phyloP scores from a whole-genome alignment of 2,329 filamentous ascomycete species.

The Colletotrichum tamarilloi region DNA sequence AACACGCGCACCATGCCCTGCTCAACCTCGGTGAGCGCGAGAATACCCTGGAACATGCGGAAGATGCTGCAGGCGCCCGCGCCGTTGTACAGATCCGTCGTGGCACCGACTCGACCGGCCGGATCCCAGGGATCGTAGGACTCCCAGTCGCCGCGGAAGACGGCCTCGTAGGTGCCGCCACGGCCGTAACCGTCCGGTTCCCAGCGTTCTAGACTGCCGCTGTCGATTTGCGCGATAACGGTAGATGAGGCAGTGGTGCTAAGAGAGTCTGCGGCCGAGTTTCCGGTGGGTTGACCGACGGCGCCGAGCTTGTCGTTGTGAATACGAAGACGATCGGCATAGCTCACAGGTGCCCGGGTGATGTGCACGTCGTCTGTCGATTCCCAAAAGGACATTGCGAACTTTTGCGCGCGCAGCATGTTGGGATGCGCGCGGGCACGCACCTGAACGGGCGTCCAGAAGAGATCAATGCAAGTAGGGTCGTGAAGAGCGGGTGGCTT shows the following conservation, averaged over 20 bases:
- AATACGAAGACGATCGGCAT: constrained; percentile 71
- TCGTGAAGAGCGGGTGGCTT: constrained; percentile 67
- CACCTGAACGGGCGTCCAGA: constrained; percentile 58
- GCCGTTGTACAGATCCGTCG: constrained; percentile 78
- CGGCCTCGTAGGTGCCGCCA: constrained; percentile 70
- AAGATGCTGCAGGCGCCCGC: constrained; percentile 80
- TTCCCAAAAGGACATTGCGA: constrained; percentile 65
- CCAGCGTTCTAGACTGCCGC: constrained; percentile 76
- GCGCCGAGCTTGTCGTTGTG: constrained; percentile 43
- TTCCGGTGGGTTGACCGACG: constrained; percentile 34
- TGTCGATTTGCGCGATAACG: constrained; percentile 70
- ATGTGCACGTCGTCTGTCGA: constrained; percentile 60
- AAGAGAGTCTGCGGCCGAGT: constrained; percentile 58
- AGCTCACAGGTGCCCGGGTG: constrained; percentile 62
- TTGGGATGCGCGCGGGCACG: constrained; percentile 52
- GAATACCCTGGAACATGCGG: constrained; percentile 83
- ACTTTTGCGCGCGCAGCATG: constrained; percentile 53
- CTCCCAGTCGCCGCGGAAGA: constrained; percentile 79
- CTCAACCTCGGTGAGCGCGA: constrained; percentile 70
- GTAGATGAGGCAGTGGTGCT: constrained; percentile 54
- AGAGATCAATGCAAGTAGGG: constrained; percentile 78
- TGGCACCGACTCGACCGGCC: constrained; percentile 70
- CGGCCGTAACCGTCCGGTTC: constrained; percentile 70
- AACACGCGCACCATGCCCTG: constrained; percentile 56
- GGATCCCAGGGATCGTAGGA: constrained; percentile 81